Evolutionary conservation across 2,329 filamentous ascomycete species (phyloP).

Genomic region (Pseudogymnoascus verrucosus): DNA sequence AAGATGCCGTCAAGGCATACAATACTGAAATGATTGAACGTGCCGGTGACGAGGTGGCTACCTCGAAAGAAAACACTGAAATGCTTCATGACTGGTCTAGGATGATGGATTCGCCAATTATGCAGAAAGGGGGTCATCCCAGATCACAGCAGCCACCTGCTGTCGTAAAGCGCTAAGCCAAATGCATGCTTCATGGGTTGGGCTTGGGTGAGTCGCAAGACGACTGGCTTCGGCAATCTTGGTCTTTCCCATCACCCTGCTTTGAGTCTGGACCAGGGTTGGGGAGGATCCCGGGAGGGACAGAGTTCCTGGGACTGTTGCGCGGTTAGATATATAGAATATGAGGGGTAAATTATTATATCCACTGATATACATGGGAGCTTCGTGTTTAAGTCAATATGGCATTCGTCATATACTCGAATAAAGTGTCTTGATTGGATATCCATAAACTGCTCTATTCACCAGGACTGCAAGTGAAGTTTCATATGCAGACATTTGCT

Average conservation of each 20-base stretch:
- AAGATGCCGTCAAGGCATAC: constrained; percentile 30
- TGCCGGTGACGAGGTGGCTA: constrained; percentile 35
- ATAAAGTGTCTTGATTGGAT: not conserved
- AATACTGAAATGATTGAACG: constrained; percentile 39
- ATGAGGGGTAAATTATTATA: not conserved
- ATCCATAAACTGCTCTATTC: not conserved
- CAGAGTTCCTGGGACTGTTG: not conserved
- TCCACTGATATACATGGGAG: not conserved
- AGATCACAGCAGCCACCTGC: not conserved
- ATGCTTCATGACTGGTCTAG: constrained; percentile 38
- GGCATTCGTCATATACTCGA: not conserved
- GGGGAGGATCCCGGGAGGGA: not conserved
- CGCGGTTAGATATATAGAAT: not conserved
- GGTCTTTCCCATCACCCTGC: not conserved
- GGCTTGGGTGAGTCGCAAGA: not conserved
- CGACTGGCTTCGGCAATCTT: not conserved
- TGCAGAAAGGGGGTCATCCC: constrained; percentile 17
- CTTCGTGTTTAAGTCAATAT: not conserved
- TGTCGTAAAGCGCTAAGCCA: too few species aligned
- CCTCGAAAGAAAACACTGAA: constrained; percentile 35
- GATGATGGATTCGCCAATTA: constrained; percentile 26
- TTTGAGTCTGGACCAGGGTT: not conserved
- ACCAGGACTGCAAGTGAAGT: not conserved
- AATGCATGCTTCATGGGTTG: not conserved
- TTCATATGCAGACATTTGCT: not conserved